Evolutionary conservation across 495 filamentous ascomycete genomes (phyloP).

Genomic region (Penicillium mononematosum): DNA sequence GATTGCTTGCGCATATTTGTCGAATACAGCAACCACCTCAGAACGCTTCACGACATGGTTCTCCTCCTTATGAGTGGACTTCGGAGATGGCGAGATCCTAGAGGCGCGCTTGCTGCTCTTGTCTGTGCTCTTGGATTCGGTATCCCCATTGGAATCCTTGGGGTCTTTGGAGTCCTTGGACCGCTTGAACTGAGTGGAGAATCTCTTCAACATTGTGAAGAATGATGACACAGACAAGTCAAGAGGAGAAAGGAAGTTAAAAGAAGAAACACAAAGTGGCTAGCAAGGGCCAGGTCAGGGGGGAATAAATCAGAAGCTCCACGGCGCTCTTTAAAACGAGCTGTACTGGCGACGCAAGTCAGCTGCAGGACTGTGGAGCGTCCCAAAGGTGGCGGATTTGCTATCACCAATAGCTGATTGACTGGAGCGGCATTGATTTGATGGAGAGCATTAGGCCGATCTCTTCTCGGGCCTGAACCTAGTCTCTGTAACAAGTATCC

Average conservation of each 20-base stretch:
- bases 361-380: conserved; percentile 33
- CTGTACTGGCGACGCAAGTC: conserved; percentile 25
- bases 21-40: conserved; percentile 53
- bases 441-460: conserved; percentile 13
- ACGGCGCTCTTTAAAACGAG: conserved; percentile 28
- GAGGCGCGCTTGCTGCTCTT: conserved; percentile 43
- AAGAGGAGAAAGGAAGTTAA: conserved; percentile 14
- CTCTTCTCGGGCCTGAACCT: conserved; percentile 16
- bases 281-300: conserved; percentile 17
- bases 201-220: conserved; percentile 48
- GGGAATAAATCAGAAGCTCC: conserved; percentile 6
- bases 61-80: conserved; percentile 34
- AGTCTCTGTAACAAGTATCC: conserved; percentile 9
- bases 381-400: conserved; percentile 29
- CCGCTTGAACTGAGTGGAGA: conserved; percentile 54
- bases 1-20: conserved; percentile 62
- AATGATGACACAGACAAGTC: conserved; percentile 15
- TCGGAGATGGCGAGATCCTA: conserved; percentile 33
- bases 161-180: conserved; percentile 36
- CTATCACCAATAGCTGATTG: conserved; percentile 38
- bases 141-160: conserved; percentile 43
- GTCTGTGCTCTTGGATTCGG: conserved; percentile 38
- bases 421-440: conserved; percentile 21
- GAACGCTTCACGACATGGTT: conserved; percentile 36
- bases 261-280: conserved; percentile 16